Evolutionary conservation across 371 early-diverging fungal genomes (phyloP).

Genomic region (Mortierella sp.): DNA sequence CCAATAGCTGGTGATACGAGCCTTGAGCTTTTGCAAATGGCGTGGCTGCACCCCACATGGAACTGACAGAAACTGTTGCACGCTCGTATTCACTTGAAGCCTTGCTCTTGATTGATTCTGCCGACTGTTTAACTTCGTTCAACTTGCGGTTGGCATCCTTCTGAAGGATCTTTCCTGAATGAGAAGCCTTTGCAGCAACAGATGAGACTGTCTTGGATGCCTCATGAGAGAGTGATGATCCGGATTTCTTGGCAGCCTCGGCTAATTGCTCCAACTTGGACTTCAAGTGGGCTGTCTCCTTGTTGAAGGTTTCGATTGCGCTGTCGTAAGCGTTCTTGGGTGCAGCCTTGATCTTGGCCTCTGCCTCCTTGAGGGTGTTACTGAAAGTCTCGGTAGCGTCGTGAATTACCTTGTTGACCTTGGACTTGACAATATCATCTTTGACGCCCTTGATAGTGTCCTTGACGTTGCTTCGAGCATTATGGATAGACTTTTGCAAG

Average conservation of each 20-base stretch:
- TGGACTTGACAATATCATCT: constrained; percentile 28
- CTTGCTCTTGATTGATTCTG: constrained; percentile 7
- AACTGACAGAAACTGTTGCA: constrained; percentile 31
- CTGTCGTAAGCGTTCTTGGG: constrained; percentile 37
- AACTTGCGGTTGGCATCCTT: constrained; percentile 30
- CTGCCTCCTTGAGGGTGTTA: constrained; percentile 23
- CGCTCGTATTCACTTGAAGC: constrained; percentile 29
- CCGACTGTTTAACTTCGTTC: constrained; percentile 26
- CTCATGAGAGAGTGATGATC: constrained; percentile 21
- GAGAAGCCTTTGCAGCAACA: constrained; percentile 15
- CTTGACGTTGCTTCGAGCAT: constrained; percentile 30
- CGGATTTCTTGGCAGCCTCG: constrained; percentile 23
- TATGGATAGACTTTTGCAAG: constrained; percentile 23
- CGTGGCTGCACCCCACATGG: constrained; percentile 49
- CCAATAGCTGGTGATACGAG: constrained; percentile 28
- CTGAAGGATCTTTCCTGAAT: constrained; percentile 23
- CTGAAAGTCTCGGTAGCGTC: constrained; percentile 37
- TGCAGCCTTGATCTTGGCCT: constrained; percentile 44
- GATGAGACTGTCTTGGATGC: constrained; percentile 40
- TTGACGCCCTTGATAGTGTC: constrained; percentile 33
- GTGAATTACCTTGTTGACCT: constrained; percentile 25
- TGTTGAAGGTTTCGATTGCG: constrained; percentile 39
- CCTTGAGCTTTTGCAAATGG: constrained; percentile 28
- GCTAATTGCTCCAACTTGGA: constrained; percentile 43
- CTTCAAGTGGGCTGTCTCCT: constrained; percentile 33